A percentile compares a stretch with the other conserved stretches of the same genome.
Evolutionary conservation across 192 early-diverging fungal genomes (phyloP).

Genomic region (Coemansia sp.): DNA sequence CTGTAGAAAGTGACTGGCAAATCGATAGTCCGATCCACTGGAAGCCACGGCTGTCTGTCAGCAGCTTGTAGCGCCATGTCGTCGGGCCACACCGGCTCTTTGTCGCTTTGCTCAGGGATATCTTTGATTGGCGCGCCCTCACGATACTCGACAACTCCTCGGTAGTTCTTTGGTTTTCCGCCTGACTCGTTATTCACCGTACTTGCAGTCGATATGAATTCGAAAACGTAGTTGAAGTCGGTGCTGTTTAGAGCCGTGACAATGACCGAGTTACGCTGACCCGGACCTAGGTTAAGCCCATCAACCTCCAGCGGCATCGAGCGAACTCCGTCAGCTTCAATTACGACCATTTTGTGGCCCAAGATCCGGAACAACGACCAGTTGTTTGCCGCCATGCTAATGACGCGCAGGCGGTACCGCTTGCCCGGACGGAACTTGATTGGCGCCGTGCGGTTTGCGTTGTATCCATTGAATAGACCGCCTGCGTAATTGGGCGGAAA

Average conservation of each 20-base stretch:
- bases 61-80: neutral
- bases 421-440: slow-evolving; percentile 28
- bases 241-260: slow-evolving; percentile 59
- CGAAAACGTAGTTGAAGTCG: neutral
- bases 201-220: neutral
- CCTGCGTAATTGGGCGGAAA: neutral
- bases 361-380: slow-evolving; percentile 72
- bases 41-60: neutral
- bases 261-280: slow-evolving; percentile 75
- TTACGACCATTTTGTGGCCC: slow-evolving; percentile 70
- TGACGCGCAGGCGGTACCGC: slow-evolving; percentile 76
- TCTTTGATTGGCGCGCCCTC: neutral
- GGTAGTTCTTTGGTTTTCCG: slow-evolving; percentile 1
- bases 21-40: slow-evolving; percentile 3
- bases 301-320: slow-evolving; percentile 52
- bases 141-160: slow-evolving; percentile 15
- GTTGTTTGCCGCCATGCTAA: slow-evolving; percentile 66
- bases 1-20: neutral
- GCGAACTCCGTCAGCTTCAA: slow-evolving; percentile 74
- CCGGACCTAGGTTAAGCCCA: slow-evolving; percentile 58
- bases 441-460: neutral
- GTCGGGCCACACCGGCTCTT: neutral
- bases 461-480: slow-evolving; percentile 11
- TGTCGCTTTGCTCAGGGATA: neutral
- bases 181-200: neutral